Conservation (phyloP, 163 green algal species). For the Scenedesmus sp. region DNA sequence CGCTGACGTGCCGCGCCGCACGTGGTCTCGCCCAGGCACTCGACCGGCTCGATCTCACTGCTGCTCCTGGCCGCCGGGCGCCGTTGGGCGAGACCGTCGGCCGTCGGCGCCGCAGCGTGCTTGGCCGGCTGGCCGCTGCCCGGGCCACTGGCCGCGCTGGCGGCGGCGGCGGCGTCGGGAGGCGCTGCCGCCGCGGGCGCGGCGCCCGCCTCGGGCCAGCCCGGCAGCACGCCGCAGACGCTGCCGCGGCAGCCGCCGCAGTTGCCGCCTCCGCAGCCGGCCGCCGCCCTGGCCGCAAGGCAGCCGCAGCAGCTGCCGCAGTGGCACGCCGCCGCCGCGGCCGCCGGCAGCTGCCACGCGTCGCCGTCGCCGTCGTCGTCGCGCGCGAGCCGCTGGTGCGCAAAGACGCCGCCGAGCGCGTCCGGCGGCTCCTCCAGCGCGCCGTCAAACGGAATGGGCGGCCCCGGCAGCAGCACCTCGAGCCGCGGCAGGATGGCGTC, state of each 20-base stretch:
- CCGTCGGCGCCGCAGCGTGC: background rate
- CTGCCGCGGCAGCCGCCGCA: background rate
- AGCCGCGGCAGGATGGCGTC: background rate
- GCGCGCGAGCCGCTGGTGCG: background rate
- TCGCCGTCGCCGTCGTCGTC: background rate
- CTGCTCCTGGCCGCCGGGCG: background rate
- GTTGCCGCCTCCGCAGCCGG: background rate
- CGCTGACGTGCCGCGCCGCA: no score
- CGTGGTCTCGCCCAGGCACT: no score
- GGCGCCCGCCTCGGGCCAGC: background rate
- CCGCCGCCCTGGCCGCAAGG: background rate
- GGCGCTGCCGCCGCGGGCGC: background rate
- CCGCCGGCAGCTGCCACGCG: background rate
- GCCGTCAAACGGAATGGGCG: background rate
- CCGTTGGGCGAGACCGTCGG: background rate
- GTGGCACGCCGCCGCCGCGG: background rate
- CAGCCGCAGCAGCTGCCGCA: constrained; percentile 41
- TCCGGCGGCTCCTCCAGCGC: background rate
- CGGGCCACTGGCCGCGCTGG: no score
- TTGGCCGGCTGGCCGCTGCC: no score
- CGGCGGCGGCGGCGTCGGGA: background rate
- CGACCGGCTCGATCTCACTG: no score
- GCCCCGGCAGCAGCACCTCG: constrained; percentile 30
- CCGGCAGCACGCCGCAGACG: background rate
- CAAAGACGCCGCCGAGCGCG: background rate